Evolutionary conservation across 2,329 filamentous ascomycete species (phyloP), one percentile per base, ranked within the genome.

Genomic region (Pyrenochaeta sp.): DNA sequence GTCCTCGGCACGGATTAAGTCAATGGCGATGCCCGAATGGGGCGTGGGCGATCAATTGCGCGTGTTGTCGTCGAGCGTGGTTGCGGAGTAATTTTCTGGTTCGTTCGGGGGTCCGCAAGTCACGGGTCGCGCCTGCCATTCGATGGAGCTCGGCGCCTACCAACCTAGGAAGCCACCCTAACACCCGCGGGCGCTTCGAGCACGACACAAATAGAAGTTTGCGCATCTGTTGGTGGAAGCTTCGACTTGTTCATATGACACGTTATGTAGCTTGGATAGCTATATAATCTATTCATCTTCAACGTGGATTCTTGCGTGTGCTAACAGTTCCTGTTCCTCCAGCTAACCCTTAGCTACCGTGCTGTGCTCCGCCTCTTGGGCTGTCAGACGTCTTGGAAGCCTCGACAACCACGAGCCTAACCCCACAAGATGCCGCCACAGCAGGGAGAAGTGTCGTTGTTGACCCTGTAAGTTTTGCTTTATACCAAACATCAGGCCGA

Each of bases 391-490:
- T 29, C 43, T 41, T 48, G 32, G 24, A 41, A 17, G 37, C 44
- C 57, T 53, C 35, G 46, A 29, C 36, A 9, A 40, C 24, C 24
- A 35, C 39, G 32, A 22, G 13, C 35, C 26, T 18, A 39, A 48
- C 45, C 30, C 41, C 35, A 54, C 60, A 66, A 23, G 15, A 79
- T 79, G 77, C 77, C 77, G 57, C 74, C 73, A 30, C 68, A 70
- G 48, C 75, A 72, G 45, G 77, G 76, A 37, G 77, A 79, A 48
- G 72, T 72, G 39, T 69, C 75, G 17, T 58, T 79, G 28, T 63
- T 73, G 41, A 79, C 76, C 8, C 71, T 79, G 76, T 78, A 56
- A 60, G 75, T 63, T 32, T n/a, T 46, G 9, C 23, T 18, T n/a
- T n/a, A n/a, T n/a, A n/a, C n/a, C n/a, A n/a, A n/a, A n/a, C n/a